A percentile compares a stretch with the other conserved stretches of the same genome.
Conservation (phyloP, 139 green algal genomes). For the Chlorella sp. region DNA sequence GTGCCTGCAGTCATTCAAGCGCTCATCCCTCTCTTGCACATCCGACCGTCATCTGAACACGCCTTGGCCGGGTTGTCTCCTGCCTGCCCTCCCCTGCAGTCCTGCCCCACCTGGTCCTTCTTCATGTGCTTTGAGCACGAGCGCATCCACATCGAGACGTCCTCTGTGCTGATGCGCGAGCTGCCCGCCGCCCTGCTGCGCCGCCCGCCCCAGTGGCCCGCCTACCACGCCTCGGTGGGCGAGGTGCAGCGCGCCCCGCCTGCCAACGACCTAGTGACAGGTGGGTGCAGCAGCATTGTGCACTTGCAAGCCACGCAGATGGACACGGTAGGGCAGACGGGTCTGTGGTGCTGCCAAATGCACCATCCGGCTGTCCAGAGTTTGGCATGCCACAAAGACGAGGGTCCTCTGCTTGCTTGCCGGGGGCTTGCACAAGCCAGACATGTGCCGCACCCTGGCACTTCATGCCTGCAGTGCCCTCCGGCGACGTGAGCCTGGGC, state of each 20-base stretch:
- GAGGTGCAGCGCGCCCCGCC: not conserved
- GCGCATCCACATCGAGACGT: conserved; percentile 84
- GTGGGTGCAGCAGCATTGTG: not conserved
- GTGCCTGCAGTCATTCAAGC: too few species aligned
- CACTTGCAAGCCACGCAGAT: too few species aligned
- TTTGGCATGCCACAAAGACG: too few species aligned
- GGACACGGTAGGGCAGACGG: too few species aligned
- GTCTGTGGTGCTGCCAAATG: not conserved
- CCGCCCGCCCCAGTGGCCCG: conserved; percentile 76
- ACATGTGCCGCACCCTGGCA: not conserved
- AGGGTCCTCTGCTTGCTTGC: too few species aligned
- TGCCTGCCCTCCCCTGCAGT: not conserved
- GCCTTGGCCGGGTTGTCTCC: not conserved
- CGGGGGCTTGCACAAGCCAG: not conserved
- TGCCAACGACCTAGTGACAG: conserved; percentile 48
- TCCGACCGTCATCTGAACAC: too few species aligned
- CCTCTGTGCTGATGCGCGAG: conserved; percentile 76
- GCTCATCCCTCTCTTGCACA: too few species aligned
- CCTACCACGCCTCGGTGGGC: conserved; percentile 63
- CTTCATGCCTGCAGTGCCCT: not conserved
- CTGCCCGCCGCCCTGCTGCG: conserved; percentile 65
- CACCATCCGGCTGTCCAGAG: not conserved
- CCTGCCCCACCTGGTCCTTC: conserved; percentile 65
- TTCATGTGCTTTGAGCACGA: conserved; percentile 90
- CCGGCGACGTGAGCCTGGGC: conserved; percentile 47